Evolutionary conservation across 2,329 filamentous ascomycete species (phyloP).

Genomic region (Diaporthe sp.): DNA sequence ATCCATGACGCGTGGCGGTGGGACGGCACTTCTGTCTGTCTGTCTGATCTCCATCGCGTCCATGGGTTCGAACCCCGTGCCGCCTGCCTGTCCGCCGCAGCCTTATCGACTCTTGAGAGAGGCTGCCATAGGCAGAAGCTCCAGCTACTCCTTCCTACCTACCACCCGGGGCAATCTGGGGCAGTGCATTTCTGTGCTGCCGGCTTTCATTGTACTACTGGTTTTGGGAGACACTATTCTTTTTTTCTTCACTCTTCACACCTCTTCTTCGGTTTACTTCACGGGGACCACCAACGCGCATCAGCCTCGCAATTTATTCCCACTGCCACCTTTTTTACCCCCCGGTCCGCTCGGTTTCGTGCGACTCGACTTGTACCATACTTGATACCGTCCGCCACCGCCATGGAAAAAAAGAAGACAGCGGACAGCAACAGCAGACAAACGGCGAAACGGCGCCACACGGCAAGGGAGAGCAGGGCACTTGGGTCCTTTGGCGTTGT

Average conservation of each 20-base stretch:
- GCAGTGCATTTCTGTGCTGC: background rate
- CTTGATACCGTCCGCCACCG: constrained; percentile 19
- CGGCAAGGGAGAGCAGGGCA: constrained; percentile 34
- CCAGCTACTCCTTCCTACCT: background rate
- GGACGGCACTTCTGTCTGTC: background rate
- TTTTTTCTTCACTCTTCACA: background rate
- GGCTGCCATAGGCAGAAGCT: background rate
- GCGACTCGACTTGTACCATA: constrained; percentile 35
- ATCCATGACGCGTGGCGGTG: constrained; percentile 27
- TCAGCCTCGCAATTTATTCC: constrained; percentile 31
- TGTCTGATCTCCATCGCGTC: background rate
- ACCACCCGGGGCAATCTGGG: background rate
- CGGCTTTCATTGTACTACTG: background rate
- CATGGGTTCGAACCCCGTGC: background rate
- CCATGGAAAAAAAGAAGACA: constrained; percentile 25
- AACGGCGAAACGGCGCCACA: constrained; percentile 31
- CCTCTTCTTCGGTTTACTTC: background rate
- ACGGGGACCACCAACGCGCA: constrained; percentile 4
- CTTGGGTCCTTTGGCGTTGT: constrained; percentile 6
- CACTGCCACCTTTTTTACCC: constrained; percentile 5
- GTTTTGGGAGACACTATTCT: background rate
- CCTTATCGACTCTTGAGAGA: background rate
- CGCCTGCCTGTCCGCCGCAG: background rate
- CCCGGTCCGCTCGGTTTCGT: background rate
- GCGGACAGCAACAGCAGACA: background rate